These are phyloP conservation scores for Lactifluus piperatus DNA, from an alignment of 768 basidiomycete species.

Conservation along the genomic window DNA sequence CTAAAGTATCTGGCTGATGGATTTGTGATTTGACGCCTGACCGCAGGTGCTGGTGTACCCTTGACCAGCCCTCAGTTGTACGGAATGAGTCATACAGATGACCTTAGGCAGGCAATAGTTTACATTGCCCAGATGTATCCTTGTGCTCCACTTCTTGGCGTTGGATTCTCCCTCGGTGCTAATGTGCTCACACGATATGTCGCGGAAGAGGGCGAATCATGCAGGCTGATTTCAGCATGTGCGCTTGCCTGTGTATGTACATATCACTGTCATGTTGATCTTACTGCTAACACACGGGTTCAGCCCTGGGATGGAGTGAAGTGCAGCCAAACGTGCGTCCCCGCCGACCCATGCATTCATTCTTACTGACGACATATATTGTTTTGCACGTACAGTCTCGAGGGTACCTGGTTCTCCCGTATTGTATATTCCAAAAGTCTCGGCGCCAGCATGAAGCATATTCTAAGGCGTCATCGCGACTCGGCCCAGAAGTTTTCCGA, in stretches of 20 bases:
- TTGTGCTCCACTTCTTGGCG: conserved; percentile 69
- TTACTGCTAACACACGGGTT: conserved; percentile 22
- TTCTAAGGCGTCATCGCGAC: conserved; percentile 45
- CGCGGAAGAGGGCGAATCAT: too few species aligned
- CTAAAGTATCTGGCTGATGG: too few species aligned
- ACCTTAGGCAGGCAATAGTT: conserved; percentile 76
- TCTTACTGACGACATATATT: neutral
- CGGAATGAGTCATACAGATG: conserved; percentile 83
- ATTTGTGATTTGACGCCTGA: too few species aligned
- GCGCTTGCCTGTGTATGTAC: conserved; percentile 57
- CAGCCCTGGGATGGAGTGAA: too few species aligned
- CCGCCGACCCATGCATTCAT: neutral
- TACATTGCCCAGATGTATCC: conserved; percentile 81
- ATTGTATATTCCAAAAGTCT: conserved; percentile 71
- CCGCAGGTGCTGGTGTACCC: neutral
- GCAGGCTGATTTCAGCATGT: conserved; percentile 59
- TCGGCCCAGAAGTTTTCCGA: conserved; percentile 41
- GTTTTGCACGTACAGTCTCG: conserved; percentile 35
- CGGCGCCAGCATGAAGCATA: conserved; percentile 60
- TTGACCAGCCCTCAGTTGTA: conserved; percentile 47
- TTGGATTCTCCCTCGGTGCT: conserved; percentile 93
- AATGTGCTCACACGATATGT: too few species aligned
- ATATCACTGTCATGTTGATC: conserved; percentile 10
- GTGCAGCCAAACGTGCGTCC: conserved; percentile 27
- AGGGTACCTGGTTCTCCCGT: too few species aligned